Evolutionary conservation across 306 rosid species (phyloP), one percentile per base, ranked within the genome.

Genomic region (Coriaria nepalensis): DNA sequence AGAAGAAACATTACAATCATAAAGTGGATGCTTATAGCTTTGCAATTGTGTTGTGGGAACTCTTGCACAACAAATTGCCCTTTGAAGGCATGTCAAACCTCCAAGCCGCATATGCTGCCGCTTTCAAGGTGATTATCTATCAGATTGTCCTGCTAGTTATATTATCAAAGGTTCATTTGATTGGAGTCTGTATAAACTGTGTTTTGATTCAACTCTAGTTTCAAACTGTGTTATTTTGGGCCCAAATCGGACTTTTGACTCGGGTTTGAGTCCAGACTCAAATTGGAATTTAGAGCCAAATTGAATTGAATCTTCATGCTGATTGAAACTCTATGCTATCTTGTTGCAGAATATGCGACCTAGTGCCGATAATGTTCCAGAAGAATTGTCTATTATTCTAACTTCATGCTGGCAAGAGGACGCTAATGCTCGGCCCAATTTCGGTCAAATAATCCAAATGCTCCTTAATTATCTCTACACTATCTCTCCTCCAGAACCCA

Each of bases 81-180:
- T 88, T 88, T 47, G 86, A 88, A 79, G 96, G 96, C 79, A 88
- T 88, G 96, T 83, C 96, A 51, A 88, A 88, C 68, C 96, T 88
- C 43, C 95, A 88, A 60, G 96, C 96, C 33, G 95, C 95, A 45
- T 88, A 88, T 74, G 93, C 94, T 6, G 94, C 96, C 13, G 95
- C 96, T 46, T 83, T 88, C 56, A 88, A 88, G 68, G 96, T 88
- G 60, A 70, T 35, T n/a, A n/a, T n/a, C 36, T 34, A 29, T 20
- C 29, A 20, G 1, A 20, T 20, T 3, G 29, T 20, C 29, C 29
- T 20, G 29, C 29, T 20, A 20, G 29, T 20, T 20, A 20, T 20
- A 20, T 20, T 20, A 20, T 20, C 29, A 20, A 20, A 20, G 3
- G 29, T 3, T 20, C 29, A 20, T 20, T 20, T 20, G 29, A 20